Conservation (phyloP, 495 filamentous ascomycete genomes). For the Tuber brumale region DNA sequence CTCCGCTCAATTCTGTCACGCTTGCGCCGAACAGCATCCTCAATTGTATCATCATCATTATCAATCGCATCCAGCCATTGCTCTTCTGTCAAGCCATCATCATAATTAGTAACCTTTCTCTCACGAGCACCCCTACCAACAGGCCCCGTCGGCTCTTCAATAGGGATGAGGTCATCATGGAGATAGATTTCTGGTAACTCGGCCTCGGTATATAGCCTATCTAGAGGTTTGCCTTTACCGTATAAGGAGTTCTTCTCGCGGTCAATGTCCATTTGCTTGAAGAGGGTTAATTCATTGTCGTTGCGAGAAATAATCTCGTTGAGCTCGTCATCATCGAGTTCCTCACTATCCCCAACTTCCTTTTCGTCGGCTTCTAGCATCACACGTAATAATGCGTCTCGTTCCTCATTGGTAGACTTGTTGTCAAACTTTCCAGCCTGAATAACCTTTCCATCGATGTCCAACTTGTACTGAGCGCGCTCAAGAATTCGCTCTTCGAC, state of each 20-base stretch:
- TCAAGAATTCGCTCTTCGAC: constrained; percentile 98
- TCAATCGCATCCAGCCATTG: constrained; percentile 93
- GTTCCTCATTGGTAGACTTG: constrained; percentile 96
- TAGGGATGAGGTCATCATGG: constrained; percentile 49
- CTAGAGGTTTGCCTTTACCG: constrained; percentile 54
- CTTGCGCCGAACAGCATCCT: constrained; percentile 86
- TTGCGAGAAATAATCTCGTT: constrained; percentile 79
- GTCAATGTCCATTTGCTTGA: constrained; percentile 73
- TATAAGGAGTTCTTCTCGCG: constrained; percentile 58
- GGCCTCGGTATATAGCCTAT: constrained; percentile 76
- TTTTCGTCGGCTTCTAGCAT: constrained; percentile 84
- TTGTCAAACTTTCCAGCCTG: constrained; percentile 99
- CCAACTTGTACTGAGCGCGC: constrained; percentile 92
- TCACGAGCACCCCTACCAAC: constrained; percentile 88
- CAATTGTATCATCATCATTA: constrained; percentile 87
- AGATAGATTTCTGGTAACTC: constrained; percentile 94
- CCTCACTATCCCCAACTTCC: constrained; percentile 75
- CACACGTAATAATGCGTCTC: constrained; percentile 87
- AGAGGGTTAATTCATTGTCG: constrained; percentile 62
- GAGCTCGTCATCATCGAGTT: constrained; percentile 96
- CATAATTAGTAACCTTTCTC: constrained; percentile 85
- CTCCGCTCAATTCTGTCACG: constrained; percentile 74
- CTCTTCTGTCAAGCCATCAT: constrained; percentile 95
- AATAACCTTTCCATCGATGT: constrained; percentile 99
- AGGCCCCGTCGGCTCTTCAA: constrained; percentile 61